phyloP scores from a whole-genome alignment of 176 grass and related monocot genomes.

The Ensete ventricosum region DNA sequence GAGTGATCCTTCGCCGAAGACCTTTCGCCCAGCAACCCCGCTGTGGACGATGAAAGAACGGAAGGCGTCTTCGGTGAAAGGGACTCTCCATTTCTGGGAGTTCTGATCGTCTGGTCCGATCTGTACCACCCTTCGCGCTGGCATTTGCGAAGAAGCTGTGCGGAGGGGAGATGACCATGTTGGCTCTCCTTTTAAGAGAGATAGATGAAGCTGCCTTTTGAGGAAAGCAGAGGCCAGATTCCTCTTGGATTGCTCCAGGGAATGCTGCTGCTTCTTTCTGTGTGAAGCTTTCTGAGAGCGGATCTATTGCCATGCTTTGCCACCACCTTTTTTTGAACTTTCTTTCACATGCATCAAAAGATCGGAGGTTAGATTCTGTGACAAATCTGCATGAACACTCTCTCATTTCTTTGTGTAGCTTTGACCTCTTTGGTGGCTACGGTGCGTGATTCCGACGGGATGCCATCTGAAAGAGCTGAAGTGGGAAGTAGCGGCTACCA shows the following conservation, averaged over 20 bases:
- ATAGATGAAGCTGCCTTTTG: background rate
- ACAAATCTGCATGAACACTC: background rate
- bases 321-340: background rate
- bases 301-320: background rate
- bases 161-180: background rate
- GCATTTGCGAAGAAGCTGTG: conserved; percentile 31
- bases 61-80: conserved; percentile 60
- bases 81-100: conserved; percentile 53
- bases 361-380: background rate
- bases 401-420: background rate
- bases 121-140: conserved; percentile 52
- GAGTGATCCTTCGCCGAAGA: conserved; percentile 65
- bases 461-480: no score
- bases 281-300: background rate
- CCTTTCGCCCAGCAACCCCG: conserved; percentile 36
- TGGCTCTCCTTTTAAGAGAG: background rate
- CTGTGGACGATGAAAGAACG: conserved; percentile 29
- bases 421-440: no score
- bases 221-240: background rate
- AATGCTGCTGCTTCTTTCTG: background rate
- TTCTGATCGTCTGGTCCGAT: conserved; percentile 26
- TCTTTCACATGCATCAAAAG: background rate
- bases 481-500: no score
- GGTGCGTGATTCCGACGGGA: no score
- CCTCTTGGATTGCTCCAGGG: background rate